These are phyloP conservation scores for Penicillium cosmopolitanum DNA, from an alignment of 495 filamentous ascomycete genomes.

Conservation along the genomic window DNA sequence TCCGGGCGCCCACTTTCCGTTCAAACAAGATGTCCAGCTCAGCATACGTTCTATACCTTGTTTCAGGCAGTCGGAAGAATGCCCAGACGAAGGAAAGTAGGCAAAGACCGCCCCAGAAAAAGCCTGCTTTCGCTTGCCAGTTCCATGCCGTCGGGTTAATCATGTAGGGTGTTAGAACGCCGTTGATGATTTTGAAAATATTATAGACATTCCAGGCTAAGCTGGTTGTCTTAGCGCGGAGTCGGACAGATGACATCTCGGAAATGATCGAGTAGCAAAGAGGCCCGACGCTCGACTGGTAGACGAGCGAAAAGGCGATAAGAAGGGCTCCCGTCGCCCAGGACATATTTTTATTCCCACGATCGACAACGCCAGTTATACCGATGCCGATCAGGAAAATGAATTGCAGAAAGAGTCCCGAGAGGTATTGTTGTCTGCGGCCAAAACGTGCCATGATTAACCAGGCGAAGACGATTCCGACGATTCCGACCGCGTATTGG, in stretches of 20 bases:
- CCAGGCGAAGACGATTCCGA: slow-evolving; percentile 34
- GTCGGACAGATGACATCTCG: slow-evolving; percentile 59
- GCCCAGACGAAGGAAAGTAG: slow-evolving; percentile 39
- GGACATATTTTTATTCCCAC: slow-evolving; percentile 32
- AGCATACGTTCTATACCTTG: slow-evolving; percentile 60
- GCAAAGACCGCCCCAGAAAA: slow-evolving; percentile 65
- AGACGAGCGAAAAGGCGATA: slow-evolving; percentile 61
- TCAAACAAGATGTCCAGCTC: slow-evolving; percentile 56
- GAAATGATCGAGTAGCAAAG: slow-evolving; percentile 65
- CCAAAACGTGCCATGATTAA: slow-evolving; percentile 46
- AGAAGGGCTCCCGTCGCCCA: slow-evolving; percentile 60
- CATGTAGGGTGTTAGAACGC: slow-evolving; percentile 67
- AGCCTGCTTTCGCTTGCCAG: slow-evolving; percentile 67
- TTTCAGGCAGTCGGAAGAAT: slow-evolving; percentile 64
- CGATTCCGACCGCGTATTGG: slow-evolving; percentile 32
- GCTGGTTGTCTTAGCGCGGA: slow-evolving; percentile 65
- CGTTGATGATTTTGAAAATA: slow-evolving; percentile 61
- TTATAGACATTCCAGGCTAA: slow-evolving; percentile 64
- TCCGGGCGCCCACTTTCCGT: slow-evolving; percentile 31
- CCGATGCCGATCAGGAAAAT: slow-evolving; percentile 61
- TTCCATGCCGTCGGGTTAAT: slow-evolving; percentile 68
- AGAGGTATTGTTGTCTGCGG: slow-evolving; percentile 57
- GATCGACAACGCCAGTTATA: slow-evolving; percentile 60
- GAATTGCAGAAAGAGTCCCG: slow-evolving; percentile 49
- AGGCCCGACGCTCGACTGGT: slow-evolving; percentile 61